Percentiles rank a stretch among this genome's conserved stretches.
Evolutionary conservation across 257 asterid genomes (phyloP).

Genomic region (Phtheirospermum japonicum): DNA sequence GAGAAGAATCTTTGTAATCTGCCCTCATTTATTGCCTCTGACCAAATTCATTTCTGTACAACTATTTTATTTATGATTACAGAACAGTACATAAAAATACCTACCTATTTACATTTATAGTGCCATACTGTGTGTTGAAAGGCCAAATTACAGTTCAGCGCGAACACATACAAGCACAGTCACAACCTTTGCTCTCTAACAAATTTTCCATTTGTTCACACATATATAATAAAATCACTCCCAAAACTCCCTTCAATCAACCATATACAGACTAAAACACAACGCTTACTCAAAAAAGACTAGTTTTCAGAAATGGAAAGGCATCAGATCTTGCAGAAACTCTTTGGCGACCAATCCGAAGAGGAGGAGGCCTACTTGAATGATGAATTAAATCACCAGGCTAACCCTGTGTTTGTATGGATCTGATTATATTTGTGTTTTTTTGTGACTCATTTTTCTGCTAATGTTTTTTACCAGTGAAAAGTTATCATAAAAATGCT

Average conservation of each 20-base stretch:
- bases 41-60: constrained; percentile 1
- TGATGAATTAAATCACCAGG: constrained; percentile 43
- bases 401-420: constrained; percentile 43
- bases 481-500: neutral
- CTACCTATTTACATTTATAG: constrained; percentile 7
- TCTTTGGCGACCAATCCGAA: constrained; percentile 59
- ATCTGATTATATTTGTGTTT: too few species aligned
- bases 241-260: neutral
- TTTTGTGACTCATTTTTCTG: neutral
- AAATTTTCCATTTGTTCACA: too few species aligned
- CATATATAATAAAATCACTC: too few species aligned
- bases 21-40: constrained; percentile 11
- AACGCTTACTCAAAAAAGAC: neutral
- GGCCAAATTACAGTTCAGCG: constrained; percentile 1
- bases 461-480: neutral
- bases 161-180: neutral
- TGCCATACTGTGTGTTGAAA: constrained; percentile 2
- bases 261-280: neutral
- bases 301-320: constrained; percentile 43
- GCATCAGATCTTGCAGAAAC: constrained; percentile 52
- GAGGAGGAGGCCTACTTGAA: constrained; percentile 47
- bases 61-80: constrained; percentile 16
- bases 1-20: too few species aligned
- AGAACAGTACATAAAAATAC: neutral
- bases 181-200: neutral